phyloP scores from a whole-genome alignment of 495 filamentous ascomycete species.

The Xylaria longipes region DNA sequence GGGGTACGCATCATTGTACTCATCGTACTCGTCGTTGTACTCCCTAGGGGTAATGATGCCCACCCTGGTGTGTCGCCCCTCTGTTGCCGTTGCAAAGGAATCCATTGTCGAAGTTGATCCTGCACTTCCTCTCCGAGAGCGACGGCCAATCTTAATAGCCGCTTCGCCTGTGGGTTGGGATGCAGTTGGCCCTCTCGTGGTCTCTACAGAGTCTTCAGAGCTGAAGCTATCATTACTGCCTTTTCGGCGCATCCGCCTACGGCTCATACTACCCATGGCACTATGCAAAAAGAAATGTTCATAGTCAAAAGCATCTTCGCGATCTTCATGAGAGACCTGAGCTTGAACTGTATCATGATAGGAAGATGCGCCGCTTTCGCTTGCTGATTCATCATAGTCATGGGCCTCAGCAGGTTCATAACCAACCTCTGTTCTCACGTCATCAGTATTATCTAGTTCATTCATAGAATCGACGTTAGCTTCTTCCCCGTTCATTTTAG shows the following conservation, averaged over 20 bases:
- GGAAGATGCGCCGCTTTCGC: slow-evolving; percentile 59
- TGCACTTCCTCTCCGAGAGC: slow-evolving; percentile 65
- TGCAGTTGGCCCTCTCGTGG: slow-evolving; percentile 63
- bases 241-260: slow-evolving; percentile 51
- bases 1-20: slow-evolving; percentile 29
- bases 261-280: slow-evolving; percentile 75
- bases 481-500: slow-evolving; percentile 19
- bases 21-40: slow-evolving; percentile 18
- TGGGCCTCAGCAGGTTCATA: slow-evolving; percentile 31
- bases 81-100: slow-evolving; percentile 83
- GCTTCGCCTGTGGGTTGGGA: slow-evolving; percentile 29
- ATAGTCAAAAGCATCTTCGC: slow-evolving; percentile 96
- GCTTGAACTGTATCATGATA: slow-evolving; percentile 63
- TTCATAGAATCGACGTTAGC: slow-evolving; percentile 13
- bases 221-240: slow-evolving; percentile 62
- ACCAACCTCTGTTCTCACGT: slow-evolving; percentile 48
- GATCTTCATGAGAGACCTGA: slow-evolving; percentile 80
- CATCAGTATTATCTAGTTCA: slow-evolving; percentile 38
- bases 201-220: slow-evolving; percentile 77
- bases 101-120: slow-evolving; percentile 77
- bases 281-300: slow-evolving; percentile 94
- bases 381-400: slow-evolving; percentile 43
- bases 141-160: slow-evolving; percentile 34
- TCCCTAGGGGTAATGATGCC: slow-evolving; percentile 17
- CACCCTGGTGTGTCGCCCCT: slow-evolving; percentile 55